Conservation (phyloP, 805 yeast genomes). For the Starmerella sirachaensis region DNA sequence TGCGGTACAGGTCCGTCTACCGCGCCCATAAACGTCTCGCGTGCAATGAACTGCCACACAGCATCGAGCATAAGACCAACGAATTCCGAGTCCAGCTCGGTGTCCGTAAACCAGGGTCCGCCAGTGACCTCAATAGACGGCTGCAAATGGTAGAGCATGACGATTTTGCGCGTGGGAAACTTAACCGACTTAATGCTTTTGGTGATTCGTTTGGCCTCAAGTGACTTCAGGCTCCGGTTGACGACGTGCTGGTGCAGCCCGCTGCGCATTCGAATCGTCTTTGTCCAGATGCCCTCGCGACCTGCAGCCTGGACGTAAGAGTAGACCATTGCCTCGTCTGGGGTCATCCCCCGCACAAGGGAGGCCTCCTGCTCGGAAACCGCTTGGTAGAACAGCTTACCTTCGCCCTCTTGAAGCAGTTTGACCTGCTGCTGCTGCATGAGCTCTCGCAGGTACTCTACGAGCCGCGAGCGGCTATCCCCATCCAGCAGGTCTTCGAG, state of each 20-base stretch:
- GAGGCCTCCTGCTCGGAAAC: conserved; percentile 61
- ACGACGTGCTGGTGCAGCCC: conserved; percentile 89
- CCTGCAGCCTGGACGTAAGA: conserved; percentile 86
- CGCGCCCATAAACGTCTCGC: conserved; percentile 49
- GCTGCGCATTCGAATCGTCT: conserved; percentile 76
- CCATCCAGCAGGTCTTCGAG: conserved; percentile 41
- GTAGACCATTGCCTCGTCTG: conserved; percentile 85
- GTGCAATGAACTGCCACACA: conserved; percentile 76
- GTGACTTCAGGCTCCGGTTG: conserved; percentile 60
- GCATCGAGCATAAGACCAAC: conserved; percentile 73
- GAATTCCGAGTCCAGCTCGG: conserved; percentile 87
- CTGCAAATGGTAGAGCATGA: conserved; percentile 85
- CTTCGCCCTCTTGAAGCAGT: conserved; percentile 50
- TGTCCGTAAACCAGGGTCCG: conserved; percentile 98
- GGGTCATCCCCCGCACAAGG: conserved; percentile 62
- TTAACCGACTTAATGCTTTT: conserved; percentile 82
- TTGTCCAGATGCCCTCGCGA: conserved; percentile 94
- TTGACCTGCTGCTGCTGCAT: conserved; percentile 51
- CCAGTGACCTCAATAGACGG: conserved; percentile 96
- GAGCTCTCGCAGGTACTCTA: conserved; percentile 37
- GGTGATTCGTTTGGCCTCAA: conserved; percentile 72
- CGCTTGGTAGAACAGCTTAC: conserved; percentile 55
- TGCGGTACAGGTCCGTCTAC: conserved; percentile 36
- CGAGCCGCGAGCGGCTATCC: conserved; percentile 33
- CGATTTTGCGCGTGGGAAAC: conserved; percentile 86